phyloP scores from a whole-genome alignment of 208 protist species.

The Wallacemonas sp. region DNA sequence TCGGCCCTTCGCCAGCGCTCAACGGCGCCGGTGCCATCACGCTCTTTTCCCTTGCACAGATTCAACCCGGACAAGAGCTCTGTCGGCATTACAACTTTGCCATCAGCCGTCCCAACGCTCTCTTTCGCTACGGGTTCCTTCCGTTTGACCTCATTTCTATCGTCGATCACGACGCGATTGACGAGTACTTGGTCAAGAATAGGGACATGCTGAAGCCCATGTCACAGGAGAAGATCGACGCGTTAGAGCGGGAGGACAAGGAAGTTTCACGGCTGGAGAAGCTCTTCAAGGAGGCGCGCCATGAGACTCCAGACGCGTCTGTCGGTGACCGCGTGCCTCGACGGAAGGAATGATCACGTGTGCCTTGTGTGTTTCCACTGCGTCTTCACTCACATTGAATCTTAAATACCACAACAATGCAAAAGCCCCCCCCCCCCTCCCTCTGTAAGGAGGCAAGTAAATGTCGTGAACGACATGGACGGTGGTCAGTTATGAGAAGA shows the following conservation, averaged over 20 bases:
- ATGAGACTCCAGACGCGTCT: conserved; percentile 11
- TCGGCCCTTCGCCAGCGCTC: conserved; percentile 56
- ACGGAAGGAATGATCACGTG: conserved; percentile 15
- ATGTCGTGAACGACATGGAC: too few species aligned
- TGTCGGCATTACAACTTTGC: conserved; percentile 93
- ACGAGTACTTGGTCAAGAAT: conserved; percentile 73
- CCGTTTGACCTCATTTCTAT: conserved; percentile 90
- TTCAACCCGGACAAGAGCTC: conserved; percentile 78
- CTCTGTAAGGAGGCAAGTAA: too few species aligned
- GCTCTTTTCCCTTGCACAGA: conserved; percentile 64
- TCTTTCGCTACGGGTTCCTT: conserved; percentile 91
- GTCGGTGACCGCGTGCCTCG: conserved; percentile 20
- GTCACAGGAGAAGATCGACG: conserved; percentile 49
- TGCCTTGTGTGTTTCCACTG: too few species aligned
- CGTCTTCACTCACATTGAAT: too few species aligned
- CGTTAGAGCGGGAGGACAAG: conserved; percentile 24
- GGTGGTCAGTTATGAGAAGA: too few species aligned
- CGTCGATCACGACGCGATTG: conserved; percentile 78
- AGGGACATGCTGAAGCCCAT: conserved; percentile 54
- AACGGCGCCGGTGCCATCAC: conserved; percentile 69
- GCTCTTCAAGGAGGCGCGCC: conserved; percentile 64
- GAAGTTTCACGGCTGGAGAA: conserved; percentile 69
- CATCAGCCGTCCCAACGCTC: conserved; percentile 67
- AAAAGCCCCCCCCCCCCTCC: too few species aligned
- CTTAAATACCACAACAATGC: too few species aligned